Evolutionary conservation across 1,284 basidiomycete species (phyloP).

Genomic region (Stygiomarasmius scandens): DNA sequence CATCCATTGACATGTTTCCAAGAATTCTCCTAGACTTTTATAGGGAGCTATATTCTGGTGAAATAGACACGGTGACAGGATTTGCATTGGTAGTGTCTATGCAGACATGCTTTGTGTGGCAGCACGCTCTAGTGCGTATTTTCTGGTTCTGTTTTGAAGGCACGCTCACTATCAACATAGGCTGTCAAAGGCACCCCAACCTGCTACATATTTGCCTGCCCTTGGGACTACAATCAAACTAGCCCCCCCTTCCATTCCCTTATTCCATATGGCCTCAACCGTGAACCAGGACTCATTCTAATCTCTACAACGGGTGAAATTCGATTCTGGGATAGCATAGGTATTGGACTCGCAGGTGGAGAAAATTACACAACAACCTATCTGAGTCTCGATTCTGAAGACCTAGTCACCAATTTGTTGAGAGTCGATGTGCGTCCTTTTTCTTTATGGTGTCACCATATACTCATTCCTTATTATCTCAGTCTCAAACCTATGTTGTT

Average conservation of each 20-base stretch:
- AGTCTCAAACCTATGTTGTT: conserved; percentile 69
- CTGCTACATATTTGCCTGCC: conserved; percentile 81
- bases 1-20: conserved; percentile 6
- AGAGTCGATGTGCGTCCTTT: conserved; percentile 59
- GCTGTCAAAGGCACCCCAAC: conserved; percentile 69
- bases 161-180: conserved; percentile 29
- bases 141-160: conserved; percentile 1
- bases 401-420: conserved; percentile 65
- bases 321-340: conserved; percentile 81
- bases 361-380: conserved; percentile 59
- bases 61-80: conserved; percentile 69
- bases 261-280: conserved; percentile 65
- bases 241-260: conserved; percentile 67
- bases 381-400: conserved; percentile 56
- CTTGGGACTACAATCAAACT: conserved; percentile 43
- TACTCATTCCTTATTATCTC: conserved; percentile 13
- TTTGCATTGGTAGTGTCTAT: conserved; percentile 73
- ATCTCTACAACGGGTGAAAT: conserved; percentile 64
- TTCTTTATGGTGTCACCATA: background rate
- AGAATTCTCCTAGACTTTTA: conserved; percentile 63
- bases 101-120: conserved; percentile 82
- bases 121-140: conserved; percentile 63
- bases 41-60: conserved; percentile 66
- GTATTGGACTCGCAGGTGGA: conserved; percentile 80
- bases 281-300: conserved; percentile 79